Base-by-base conservation (phyloP, 208 protist genomes). In the Leishmania arabica region DNA sequence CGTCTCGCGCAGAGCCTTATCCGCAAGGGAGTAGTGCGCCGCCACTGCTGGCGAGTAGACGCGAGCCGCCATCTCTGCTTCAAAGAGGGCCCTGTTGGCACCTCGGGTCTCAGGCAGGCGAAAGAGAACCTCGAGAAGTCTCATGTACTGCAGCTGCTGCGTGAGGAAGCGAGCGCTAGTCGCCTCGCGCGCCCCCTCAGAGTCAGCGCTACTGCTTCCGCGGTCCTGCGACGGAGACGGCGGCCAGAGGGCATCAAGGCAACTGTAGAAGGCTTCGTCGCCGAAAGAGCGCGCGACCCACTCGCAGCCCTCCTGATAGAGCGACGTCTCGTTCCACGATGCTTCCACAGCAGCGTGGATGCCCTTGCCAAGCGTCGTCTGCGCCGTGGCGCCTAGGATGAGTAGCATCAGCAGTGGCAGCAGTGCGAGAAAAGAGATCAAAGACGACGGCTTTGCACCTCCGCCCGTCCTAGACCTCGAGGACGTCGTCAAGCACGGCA, bases 261-360 rank as follows among this genome's bases (percentile, higher is more conserved):
- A 95, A 47, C 49, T 17, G 75, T 85, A 93, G 79, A 95, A 93
- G 53, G 70, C 76, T 17, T 27, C 40, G 24, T 31, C 40, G 78
- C 83, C 85, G 37, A 84, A 75, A n/a, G n/a, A 77, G 37, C 82
- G 82, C 5, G 58, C 83, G 0, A 78, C 85, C 86, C 86, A 88
- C 70, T 95, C 92, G 80, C 92, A 95, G 15, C 87, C 90, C 71
- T 95, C 92, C 58, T 93, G 90, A 42, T 93, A 68, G 6, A 93
- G 73, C 5, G 89, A 73, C 3, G 90, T 95, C 49, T 95, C 92
- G 8, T 79, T 92, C 92, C 92, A 95, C 34, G 88, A 86, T 1
- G 92, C 89, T 73, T 88, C 84, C 53, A 95, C 64, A 45, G 75
- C 86, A 27, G 87, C 87, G 34, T 86, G 78, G 53, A 93, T 84